Percentiles rank a stretch among this genome's conserved stretches.
Evolutionary conservation across 2,329 filamentous ascomycete genomes (phyloP).

Genomic region (Penicillium brasilianum): DNA sequence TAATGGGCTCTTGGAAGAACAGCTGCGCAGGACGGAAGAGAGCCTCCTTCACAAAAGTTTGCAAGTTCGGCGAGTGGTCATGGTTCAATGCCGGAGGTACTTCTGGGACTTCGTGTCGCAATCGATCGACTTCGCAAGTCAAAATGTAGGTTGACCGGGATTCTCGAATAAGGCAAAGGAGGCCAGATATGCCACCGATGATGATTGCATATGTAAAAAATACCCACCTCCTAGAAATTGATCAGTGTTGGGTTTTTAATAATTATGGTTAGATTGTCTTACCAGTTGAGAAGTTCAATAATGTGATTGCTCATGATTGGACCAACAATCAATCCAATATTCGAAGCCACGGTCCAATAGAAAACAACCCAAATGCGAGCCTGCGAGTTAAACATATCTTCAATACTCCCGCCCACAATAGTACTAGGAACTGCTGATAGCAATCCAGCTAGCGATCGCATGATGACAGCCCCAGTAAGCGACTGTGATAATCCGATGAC

Average conservation of each 20-base stretch:
- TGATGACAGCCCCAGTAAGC: constrained; percentile 45
- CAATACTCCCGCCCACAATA: constrained; percentile 55
- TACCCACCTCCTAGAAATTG: constrained; percentile 48
- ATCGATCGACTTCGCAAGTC: constrained; percentile 37
- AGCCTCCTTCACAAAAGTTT: constrained; percentile 45
- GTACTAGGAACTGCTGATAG: constrained; percentile 55
- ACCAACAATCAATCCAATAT: constrained; percentile 51
- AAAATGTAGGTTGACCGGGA: constrained; percentile 54
- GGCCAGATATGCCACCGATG: constrained; percentile 39
- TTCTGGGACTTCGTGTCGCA: constrained; percentile 31
- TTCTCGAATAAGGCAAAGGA: constrained; percentile 49
- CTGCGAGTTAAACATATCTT: constrained; percentile 56
- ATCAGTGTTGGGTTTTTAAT: not conserved
- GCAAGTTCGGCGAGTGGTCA: constrained; percentile 45
- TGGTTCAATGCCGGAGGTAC: constrained; percentile 42
- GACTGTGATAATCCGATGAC: constrained; percentile 46
- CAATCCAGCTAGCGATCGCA: constrained; percentile 52
- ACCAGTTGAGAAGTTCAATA: constrained; percentile 46
- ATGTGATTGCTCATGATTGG: constrained; percentile 54
- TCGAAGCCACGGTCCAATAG: constrained; percentile 52
- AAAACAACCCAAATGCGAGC: constrained; percentile 55
- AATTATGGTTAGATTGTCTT: constrained; percentile 3
- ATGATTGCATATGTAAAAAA: constrained; percentile 51
- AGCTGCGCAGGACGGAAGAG: constrained; percentile 50
- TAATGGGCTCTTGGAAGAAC: constrained; percentile 55